Evolutionary conservation across 2,329 filamentous ascomycete species (phyloP), one percentile per base, ranked within the genome.

Genomic region (Paracoccidioides lutzii): DNA sequence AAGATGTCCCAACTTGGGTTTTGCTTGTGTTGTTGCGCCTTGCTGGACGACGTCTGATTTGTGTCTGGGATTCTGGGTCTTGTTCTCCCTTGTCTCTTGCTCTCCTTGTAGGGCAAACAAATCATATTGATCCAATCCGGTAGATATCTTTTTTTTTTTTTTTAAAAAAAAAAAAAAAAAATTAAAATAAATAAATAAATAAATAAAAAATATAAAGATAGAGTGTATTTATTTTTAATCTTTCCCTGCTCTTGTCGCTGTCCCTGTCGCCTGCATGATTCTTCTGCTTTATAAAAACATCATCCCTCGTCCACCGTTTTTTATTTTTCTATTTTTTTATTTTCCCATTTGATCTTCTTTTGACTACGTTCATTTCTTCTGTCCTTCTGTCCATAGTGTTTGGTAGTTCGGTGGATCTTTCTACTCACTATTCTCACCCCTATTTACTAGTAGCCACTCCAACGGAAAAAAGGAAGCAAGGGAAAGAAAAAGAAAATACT

Each of bases 71-170:
- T 22, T 22, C 22, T 22, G 22, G 35, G 7, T 37, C 35, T 37
- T 37, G 35, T 37, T 6, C 10, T 37, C 35, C 35, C 10, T 10
- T 37, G 7, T 10, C 35, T 37, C 35, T 44, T 28, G 7, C 7
- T 44, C 30, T 46, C 44, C 44, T 32, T 46, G 44, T 46, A 46
- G 44, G 44, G 44, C 44, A 46, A 46, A 46, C 44, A 46, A 46
- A 46, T 46, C 44, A 46, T 22, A 22, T 22, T 22, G 43, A 46
- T 46, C 28, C 28, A n/a, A 14, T 14, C 22, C 22, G 22, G 22
- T 22, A 22, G 22, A 22, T 32, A 14, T 42, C 12, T 37, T 7
- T 37, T 37, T 22, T 22, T 37, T 7, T 37, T 37, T 22, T 22
- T 22, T 22, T 22, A 22, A 22, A 22, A 22, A 22, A 22, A 22